Evolutionary conservation across 495 filamentous ascomycete genomes (phyloP).

Genomic region (Hyaloscypha variabilis): DNA sequence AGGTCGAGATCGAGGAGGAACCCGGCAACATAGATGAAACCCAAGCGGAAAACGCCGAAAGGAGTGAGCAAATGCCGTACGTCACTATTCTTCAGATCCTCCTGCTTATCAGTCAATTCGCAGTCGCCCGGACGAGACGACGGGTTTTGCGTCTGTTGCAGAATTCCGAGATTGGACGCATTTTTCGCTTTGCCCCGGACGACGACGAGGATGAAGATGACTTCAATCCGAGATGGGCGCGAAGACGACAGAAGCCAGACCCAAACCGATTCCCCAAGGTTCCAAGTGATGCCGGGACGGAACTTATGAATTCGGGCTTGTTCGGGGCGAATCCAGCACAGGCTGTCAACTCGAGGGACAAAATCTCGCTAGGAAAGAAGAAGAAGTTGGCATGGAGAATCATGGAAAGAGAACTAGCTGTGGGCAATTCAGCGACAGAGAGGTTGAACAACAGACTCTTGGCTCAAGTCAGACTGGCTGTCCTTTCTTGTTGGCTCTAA

Average conservation of each 20-base stretch:
- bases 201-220: slow-evolving; percentile 41
- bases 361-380: slow-evolving; percentile 51
- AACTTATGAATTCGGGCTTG: slow-evolving; percentile 76
- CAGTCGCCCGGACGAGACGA: slow-evolving; percentile 28
- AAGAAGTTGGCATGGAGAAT: slow-evolving; percentile 65
- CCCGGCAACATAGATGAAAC: slow-evolving; percentile 11
- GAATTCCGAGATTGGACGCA: slow-evolving; percentile 27
- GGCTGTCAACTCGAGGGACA: slow-evolving; percentile 37
- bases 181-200: slow-evolving; percentile 35
- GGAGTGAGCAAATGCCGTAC: slow-evolving; percentile 25
- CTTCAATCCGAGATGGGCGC: slow-evolving; percentile 40
- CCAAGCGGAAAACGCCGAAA: slow-evolving; percentile 23
- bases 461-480: slow-evolving; percentile 62
- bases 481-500: neutral
- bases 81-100: slow-evolving; percentile 23
- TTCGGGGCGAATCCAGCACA: slow-evolving; percentile 69
- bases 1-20: slow-evolving; percentile 25
- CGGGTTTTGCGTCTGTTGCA: slow-evolving; percentile 26
- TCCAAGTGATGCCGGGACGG: slow-evolving; percentile 72
- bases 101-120: slow-evolving; percentile 27
- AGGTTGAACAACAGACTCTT: slow-evolving; percentile 63
- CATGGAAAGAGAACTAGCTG: slow-evolving; percentile 79
- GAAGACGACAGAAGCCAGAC: slow-evolving; percentile 39
- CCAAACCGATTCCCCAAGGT: slow-evolving; percentile 67
- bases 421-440: slow-evolving; percentile 52